Base-by-base conservation (phyloP, 2,329 filamentous ascomycete genomes). In the Neopestalotiopsis sp. region DNA sequence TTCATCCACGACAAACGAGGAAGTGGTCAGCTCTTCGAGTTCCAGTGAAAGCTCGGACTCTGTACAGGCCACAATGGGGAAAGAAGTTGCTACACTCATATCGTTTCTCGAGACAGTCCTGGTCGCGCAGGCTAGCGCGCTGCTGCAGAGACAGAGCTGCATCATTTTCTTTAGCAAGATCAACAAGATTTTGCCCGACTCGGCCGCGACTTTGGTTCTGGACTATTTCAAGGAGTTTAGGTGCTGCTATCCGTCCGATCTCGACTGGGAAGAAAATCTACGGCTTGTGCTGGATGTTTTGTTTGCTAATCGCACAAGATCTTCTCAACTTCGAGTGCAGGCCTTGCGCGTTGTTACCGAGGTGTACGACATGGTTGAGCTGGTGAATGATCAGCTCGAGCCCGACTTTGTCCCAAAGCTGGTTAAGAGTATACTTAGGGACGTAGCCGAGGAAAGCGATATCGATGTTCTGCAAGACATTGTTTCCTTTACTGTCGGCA, bases 191-290 rank as follows among this genome's bases (percentile, higher is more conserved):
- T 84, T 94, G 9, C 89, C 90, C 5, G 90, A 94, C 75, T 86
- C 87, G 4, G 88, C 89, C 9, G 90, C 88, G 1, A 86, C 86
- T 61, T 82, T 91, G 12, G 86, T 94, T 30, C 85, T 94, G 58
- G 86, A 89, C 59, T 89, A 93, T 76, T 92, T 91, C 71, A 86
- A 87, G 67, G 88, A 92, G 66, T 91, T 92, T 71, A 85, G 91
- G 61, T 90, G 89, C 74, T 92, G 92, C 73, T 91, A 91, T 59
- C 92, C 92, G 2, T 92, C 92, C 0, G 91, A 93, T 73, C 79
- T 85, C 61, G 83, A 88, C 45, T 94, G 92, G 92, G 86, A 91
- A 70, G 80, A 85, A 2, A 92, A 93, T 66, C 83, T 92, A 67
- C 81, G 82, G 17, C 80, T 88, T 32, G 85, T 94, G 1, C 77